Evolutionary conservation across 2,329 filamentous ascomycete species (phyloP).

Genomic region (Metarhizium sp.): DNA sequence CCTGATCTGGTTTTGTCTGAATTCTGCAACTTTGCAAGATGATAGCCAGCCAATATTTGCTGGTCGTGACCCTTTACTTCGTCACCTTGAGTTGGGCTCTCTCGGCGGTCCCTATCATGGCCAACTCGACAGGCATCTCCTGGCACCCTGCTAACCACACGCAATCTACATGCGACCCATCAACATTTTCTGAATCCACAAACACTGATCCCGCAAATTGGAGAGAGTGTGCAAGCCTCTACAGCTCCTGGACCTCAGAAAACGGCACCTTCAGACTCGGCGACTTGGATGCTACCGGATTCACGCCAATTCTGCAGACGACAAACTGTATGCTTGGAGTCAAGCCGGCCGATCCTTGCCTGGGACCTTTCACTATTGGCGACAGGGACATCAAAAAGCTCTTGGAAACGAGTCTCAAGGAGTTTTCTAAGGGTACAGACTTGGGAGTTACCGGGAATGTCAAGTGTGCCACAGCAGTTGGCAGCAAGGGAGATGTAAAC

Average conservation of each 20-base stretch:
- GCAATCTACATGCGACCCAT: conserved; percentile 17
- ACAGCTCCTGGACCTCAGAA: conserved; percentile 17
- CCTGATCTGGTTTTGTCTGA: neutral
- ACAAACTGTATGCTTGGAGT: conserved; percentile 18
- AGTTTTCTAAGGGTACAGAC: conserved; percentile 11
- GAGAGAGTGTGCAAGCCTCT: conserved; percentile 20
- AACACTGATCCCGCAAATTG: conserved; percentile 18
- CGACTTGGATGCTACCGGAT: conserved; percentile 7
- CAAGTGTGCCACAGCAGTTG: conserved; percentile 10
- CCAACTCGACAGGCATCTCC: conserved; percentile 11
- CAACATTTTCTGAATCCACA: conserved; percentile 13
- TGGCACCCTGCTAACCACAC: conserved; percentile 16
- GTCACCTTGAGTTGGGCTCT: neutral
- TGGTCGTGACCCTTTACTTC: neutral
- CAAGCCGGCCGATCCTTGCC: conserved; percentile 10
- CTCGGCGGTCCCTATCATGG: neutral
- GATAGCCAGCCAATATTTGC: neutral
- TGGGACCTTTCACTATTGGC: conserved; percentile 14
- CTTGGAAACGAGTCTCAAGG: conserved; percentile 11
- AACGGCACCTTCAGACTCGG: conserved; percentile 22
- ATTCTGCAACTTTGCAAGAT: neutral
- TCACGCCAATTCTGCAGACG: conserved; percentile 15
- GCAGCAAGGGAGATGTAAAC: conserved; percentile 10
- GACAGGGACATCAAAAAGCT: conserved; percentile 15
- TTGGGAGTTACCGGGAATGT: conserved; percentile 13